Evolutionary conservation across 305 asterid species (phyloP).

Genomic region (Caryopteris hybrid): DNA sequence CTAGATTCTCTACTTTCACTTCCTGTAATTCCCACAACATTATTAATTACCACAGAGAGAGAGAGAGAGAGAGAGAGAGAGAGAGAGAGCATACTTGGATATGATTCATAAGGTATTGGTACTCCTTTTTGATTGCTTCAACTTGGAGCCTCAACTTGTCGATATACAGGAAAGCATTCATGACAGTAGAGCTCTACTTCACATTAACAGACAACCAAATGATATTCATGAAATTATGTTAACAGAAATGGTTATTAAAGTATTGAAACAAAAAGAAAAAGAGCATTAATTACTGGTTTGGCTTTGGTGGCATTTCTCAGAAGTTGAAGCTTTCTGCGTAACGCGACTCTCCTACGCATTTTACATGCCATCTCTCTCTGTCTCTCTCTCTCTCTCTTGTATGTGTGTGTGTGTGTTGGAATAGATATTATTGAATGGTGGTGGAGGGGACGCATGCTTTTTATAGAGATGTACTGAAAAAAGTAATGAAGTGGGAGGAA

Average conservation of each 20-base stretch:
- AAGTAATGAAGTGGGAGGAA: background rate
- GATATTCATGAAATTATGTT: background rate
- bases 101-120: conserved; percentile 36
- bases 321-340: conserved; percentile 49
- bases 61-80: conserved; percentile 15
- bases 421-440: background rate
- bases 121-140: conserved; percentile 48
- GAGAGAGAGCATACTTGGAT: conserved; percentile 33
- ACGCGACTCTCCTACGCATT: conserved; percentile 35
- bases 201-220: conserved; percentile 28
- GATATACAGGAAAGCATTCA: conserved; percentile 56
- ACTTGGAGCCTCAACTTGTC: conserved; percentile 53
- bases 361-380: conserved; percentile 34
- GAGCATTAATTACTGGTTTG: conserved; percentile 43
- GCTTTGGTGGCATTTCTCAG: conserved; percentile 51
- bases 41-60: no score
- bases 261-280: no score
- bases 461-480: conserved; percentile 28
- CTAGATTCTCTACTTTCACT: conserved; percentile 64
- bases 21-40: no score
- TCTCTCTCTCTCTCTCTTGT: background rate
- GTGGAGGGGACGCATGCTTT: conserved; percentile 6
- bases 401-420: background rate
- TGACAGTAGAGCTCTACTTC: conserved; percentile 47
- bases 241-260: no score